A percentile compares a stretch with the other conserved stretches of the same genome.
These are phyloP conservation scores for Teunomyces kruisii DNA, from an alignment of 805 yeast species.

Conservation along the genomic window DNA sequence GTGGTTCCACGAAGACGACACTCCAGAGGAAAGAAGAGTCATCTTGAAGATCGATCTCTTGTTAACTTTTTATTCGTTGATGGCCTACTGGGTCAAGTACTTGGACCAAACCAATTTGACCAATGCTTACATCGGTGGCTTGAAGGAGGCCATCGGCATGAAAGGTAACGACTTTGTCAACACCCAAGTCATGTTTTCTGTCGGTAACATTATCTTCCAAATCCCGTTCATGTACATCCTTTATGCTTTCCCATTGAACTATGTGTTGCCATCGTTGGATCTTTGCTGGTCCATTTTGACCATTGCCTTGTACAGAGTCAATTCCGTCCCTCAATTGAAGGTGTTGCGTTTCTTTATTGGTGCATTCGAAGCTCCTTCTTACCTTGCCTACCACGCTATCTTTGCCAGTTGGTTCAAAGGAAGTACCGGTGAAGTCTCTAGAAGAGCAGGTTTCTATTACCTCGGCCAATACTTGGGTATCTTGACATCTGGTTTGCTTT, in stretches of 20 bases:
- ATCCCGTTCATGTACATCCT: constrained; percentile 60
- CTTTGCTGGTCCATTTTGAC: constrained; percentile 69
- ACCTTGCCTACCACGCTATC: constrained; percentile 37
- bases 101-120: constrained; percentile 60
- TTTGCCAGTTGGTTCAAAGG: constrained; percentile 25
- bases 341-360: constrained; percentile 68
- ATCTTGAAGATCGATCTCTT: constrained; percentile 32
- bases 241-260: constrained; percentile 55
- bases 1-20: constrained; percentile 53
- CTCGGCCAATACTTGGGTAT: constrained; percentile 63
- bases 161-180: constrained; percentile 62
- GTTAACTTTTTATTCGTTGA: constrained; percentile 32
- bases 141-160: constrained; percentile 57
- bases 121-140: constrained; percentile 67
- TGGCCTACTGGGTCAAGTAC: constrained; percentile 65
- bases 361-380: constrained; percentile 64
- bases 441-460: constrained; percentile 64
- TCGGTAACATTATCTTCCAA: constrained; percentile 62
- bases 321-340: constrained; percentile 50
- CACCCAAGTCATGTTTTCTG: constrained; percentile 56
- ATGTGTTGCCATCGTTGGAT: constrained; percentile 55
- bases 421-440: constrained; percentile 48
- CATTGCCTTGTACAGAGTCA: constrained; percentile 51
- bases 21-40: constrained; percentile 36
- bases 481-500: constrained; percentile 61